Evolutionary conservation across 306 rosid species (phyloP).

Genomic region (Casuarina glauca): DNA sequence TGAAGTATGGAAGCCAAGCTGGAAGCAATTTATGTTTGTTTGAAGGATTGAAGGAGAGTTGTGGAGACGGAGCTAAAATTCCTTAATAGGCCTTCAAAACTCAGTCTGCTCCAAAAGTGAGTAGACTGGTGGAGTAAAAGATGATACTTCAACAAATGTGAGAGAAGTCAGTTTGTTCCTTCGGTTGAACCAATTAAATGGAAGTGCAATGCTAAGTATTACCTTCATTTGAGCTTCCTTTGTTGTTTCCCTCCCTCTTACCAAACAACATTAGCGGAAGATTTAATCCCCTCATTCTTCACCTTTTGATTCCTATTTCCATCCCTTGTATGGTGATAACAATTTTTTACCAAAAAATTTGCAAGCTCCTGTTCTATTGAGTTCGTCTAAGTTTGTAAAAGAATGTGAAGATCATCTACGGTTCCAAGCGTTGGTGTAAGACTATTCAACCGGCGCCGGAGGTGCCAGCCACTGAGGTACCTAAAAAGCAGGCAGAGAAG

Average conservation of each 20-base stretch:
- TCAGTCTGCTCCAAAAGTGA: neutral
- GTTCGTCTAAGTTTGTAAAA: neutral
- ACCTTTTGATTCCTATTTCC: neutral
- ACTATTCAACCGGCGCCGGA: slow-evolving; percentile 30
- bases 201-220: neutral
- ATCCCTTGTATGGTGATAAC: neutral
- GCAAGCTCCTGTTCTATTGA: neutral
- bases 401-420: neutral
- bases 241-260: neutral
- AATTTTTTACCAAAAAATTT: neutral
- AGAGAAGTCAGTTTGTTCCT: neutral
- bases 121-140: neutral
- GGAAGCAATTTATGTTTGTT: neutral
- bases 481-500: slow-evolving; percentile 31
- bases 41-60: neutral
- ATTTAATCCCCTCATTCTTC: neutral
- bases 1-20: neutral
- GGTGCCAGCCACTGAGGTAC: slow-evolving; percentile 32
- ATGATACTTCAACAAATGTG: neutral
- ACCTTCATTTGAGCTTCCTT: neutral
- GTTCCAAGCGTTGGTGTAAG: neutral
- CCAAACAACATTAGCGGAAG: neutral
- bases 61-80: neutral
- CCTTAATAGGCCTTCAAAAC: neutral
- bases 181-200: neutral